Evolutionary conservation across 2,329 filamentous ascomycete genomes (phyloP), one percentile per base, ranked within the genome.

Genomic region (Arthrobotrys musiformis): DNA sequence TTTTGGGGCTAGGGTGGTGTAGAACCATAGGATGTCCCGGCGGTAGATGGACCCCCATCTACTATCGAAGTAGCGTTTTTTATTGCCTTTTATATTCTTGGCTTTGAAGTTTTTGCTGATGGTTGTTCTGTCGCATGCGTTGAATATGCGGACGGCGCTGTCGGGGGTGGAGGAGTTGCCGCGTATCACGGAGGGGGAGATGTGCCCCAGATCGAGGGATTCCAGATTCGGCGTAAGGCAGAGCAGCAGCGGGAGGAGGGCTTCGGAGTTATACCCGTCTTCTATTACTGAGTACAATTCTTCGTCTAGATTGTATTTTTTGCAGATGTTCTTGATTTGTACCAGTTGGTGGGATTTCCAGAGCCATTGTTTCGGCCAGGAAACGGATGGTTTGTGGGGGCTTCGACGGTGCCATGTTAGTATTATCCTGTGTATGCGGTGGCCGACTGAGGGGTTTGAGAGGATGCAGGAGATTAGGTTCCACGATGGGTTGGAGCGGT

Each of bases 261-360:
- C 54, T 17, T 60, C 54, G 17, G 54, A 60, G 17, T 60, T 42
- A 24, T 40, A 37, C n/a, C 54, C 54, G 11, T 42, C 54, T 26
- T 28, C 17, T 6, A 60, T 60, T n/a, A 60, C 33, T 1, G 33
- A 11, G 33, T 24, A 37, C n/a, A 37, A 8, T 9, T 15, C n/a
- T 11, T 9, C 24, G 2, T 15, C 7, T 6, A 56, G 1, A n/a
- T 26, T n/a, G 2, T 19, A 28, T 42, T 24, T 24, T 13, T 60
- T 9, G 13, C 54, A 60, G n/a, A 60, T 40, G 6, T 17, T n/a
- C 13, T 42, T 15, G 5, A 60, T 60, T 9, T 60, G 17, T 11
- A 13, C 8, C 1, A 42, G 4, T 17, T 60, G 33, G 2, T 26
- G 13, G 9, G 54, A 42, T 26, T 24, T 28, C 54, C 54, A 60